These are phyloP conservation scores for Tolypocladium paradoxum DNA, from an alignment of 2,329 filamentous ascomycete genomes.

Conservation along the genomic window DNA sequence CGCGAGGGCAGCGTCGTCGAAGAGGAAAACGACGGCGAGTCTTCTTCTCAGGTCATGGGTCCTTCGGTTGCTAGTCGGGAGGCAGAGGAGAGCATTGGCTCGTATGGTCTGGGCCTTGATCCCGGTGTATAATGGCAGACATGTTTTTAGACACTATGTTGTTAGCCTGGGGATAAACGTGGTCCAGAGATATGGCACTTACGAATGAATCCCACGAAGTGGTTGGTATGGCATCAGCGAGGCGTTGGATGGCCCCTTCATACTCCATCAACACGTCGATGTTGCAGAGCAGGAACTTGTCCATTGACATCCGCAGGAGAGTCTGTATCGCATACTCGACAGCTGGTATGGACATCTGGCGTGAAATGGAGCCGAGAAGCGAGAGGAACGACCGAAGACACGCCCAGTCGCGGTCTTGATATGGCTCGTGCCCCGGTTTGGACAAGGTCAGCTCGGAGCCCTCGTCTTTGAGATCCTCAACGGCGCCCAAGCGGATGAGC, in stretches of 20 bases:
- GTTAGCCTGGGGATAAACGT: conserved; percentile 5
- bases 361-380: conserved; percentile 28
- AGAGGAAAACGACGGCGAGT: conserved; percentile 54
- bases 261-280: conserved; percentile 28
- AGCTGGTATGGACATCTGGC: conserved; percentile 21
- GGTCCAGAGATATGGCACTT: conserved; percentile 13
- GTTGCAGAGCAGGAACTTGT: conserved; percentile 35
- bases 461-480: conserved; percentile 28
- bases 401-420: conserved; percentile 33
- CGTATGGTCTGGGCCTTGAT: conserved; percentile 41
- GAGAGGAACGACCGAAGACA: conserved; percentile 31
- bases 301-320: conserved; percentile 44
- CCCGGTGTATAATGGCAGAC: conserved; percentile 32
- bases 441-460: conserved; percentile 10
- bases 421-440: conserved; percentile 15
- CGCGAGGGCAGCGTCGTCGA: conserved; percentile 35
- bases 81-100: conserved; percentile 43
- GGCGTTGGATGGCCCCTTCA: conserved; percentile 29
- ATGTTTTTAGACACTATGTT: conserved; percentile 38
- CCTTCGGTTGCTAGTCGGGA: conserved; percentile 40
- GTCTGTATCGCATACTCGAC: conserved; percentile 31
- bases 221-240: conserved; percentile 31
- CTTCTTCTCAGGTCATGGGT: conserved; percentile 53
- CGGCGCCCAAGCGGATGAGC: conserved; percentile 49
- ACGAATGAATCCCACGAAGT: conserved; percentile 30